Percentiles rank a stretch among this genome's conserved stretches.
These are phyloP conservation scores for Ampelocalamus luodianensis DNA, from an alignment of 176 grass and related monocot genomes.

Conservation along the genomic window DNA sequence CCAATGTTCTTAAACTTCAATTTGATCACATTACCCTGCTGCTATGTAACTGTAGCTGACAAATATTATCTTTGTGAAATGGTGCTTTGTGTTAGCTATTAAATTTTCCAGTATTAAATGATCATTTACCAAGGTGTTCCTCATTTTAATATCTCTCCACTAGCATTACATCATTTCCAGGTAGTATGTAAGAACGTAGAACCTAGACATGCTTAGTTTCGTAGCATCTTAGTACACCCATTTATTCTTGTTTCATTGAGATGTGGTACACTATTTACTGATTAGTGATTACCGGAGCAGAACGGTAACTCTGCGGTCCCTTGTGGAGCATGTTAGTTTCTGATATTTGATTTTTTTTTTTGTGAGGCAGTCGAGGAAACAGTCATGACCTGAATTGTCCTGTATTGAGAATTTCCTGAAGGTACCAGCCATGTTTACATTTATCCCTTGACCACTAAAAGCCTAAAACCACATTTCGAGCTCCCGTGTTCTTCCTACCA, in stretches of 20 bases:
- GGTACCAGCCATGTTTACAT: neutral
- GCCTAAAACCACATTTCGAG: neutral
- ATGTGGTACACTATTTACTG: neutral
- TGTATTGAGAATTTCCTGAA: conserved; percentile 9
- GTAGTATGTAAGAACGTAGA: neutral
- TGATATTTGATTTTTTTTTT: neutral
- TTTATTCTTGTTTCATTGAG: conserved; percentile 16
- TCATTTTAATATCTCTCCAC: neutral
- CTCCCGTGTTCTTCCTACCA: neutral
- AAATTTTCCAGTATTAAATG: conserved; percentile 1
- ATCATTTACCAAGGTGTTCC: neutral
- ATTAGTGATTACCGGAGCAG: neutral
- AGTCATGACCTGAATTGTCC: neutral
- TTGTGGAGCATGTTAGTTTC: conserved; percentile 33
- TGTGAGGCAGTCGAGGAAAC: neutral
- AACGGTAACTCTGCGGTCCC: neutral
- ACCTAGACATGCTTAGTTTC: neutral
- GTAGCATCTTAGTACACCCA: conserved; percentile 19
- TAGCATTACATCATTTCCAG: neutral
- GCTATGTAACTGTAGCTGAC: conserved; percentile 11
- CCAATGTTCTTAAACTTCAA: conserved; percentile 9
- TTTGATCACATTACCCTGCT: neutral
- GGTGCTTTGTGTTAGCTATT: conserved; percentile 5
- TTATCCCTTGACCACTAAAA: neutral
- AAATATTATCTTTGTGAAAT: conserved; percentile 24